These are phyloP conservation scores for Tilletiaria anomala DNA, from an alignment of 1,284 basidiomycete genomes.

Conservation along the genomic window DNA sequence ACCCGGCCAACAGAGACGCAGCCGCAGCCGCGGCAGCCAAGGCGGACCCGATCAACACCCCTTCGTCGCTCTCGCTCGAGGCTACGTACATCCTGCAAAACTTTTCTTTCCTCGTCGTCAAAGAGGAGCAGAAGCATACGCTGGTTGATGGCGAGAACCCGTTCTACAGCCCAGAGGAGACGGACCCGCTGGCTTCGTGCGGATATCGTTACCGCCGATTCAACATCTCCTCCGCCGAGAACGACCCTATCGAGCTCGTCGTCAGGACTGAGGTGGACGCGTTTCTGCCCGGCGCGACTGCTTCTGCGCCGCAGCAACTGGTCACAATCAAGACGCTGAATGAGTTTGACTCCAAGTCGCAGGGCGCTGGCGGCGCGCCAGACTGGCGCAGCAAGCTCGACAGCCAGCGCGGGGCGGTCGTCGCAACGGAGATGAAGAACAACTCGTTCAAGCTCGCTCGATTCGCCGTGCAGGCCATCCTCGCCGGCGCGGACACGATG, in stretches of 20 bases:
- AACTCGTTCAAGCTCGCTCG: slow-evolving; percentile 96
- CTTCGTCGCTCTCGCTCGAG: slow-evolving; percentile 83
- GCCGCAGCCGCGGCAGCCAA: slow-evolving; percentile 9
- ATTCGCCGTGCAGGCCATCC: slow-evolving; percentile 86
- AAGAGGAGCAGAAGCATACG: slow-evolving; percentile 39
- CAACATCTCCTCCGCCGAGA: slow-evolving; percentile 83
- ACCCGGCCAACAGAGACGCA: slow-evolving; percentile 7
- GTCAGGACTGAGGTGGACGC: slow-evolving; percentile 95
- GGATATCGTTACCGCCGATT: slow-evolving; percentile 94
- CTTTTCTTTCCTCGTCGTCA: slow-evolving; percentile 70
- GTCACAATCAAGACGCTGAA: slow-evolving; percentile 83
- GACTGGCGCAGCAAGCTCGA: slow-evolving; percentile 96
- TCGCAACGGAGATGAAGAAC: slow-evolving; percentile 99
- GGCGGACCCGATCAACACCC: slow-evolving; percentile 72
- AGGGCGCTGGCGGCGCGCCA: slow-evolving; percentile 78
- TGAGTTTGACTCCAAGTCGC: slow-evolving; percentile 85
- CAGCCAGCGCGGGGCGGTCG: slow-evolving; percentile 88
- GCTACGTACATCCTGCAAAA: slow-evolving; percentile 99
- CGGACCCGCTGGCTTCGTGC: slow-evolving; percentile 83
- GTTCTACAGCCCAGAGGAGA: slow-evolving; percentile 60
- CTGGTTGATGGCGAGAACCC: slow-evolving; percentile 44
- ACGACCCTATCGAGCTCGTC: slow-evolving; percentile 60
- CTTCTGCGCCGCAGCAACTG: slow-evolving; percentile 46
- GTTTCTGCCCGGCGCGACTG: slow-evolving; percentile 43
- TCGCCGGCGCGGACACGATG: slow-evolving; percentile 90